Percentiles rank a stretch among this genome's conserved stretches.
Evolutionary conservation across 306 rosid species (phyloP).

Genomic region (Cicer yamashitae): DNA sequence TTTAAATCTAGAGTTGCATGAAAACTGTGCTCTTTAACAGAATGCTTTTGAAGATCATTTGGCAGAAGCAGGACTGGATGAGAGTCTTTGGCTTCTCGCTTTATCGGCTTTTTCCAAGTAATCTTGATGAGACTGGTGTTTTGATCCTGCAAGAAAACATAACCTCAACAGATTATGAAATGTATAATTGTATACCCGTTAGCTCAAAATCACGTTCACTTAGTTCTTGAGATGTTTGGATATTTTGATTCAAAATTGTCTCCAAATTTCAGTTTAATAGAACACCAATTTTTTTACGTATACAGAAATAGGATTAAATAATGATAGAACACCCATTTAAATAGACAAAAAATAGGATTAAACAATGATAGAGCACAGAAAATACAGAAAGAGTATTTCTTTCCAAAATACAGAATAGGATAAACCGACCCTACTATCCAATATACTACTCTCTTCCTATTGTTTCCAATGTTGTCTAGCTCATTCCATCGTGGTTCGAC

Average conservation of each 20-base stretch:
- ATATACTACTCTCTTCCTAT: background rate
- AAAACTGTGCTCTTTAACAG: constrained; percentile 32
- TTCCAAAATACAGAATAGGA: background rate
- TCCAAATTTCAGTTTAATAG: background rate
- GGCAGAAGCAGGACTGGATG: constrained; percentile 71
- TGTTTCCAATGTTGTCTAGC: background rate
- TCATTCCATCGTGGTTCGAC: background rate
- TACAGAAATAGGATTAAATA: background rate
- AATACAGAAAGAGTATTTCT: background rate
- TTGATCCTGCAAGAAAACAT: constrained; percentile 62
- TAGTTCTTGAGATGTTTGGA: background rate
- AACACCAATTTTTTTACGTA: too few relatives aligned
- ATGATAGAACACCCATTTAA: background rate
- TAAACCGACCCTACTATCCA: background rate
- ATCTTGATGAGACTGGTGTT: constrained; percentile 94
- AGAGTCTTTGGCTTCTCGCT: constrained; percentile 92
- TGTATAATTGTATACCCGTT: background rate
- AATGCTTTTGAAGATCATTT: constrained; percentile 57
- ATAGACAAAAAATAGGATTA: background rate
- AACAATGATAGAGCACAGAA: background rate
- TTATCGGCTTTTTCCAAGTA: constrained; percentile 92
- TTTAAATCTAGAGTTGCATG: constrained; percentile 25
- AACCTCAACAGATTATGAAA: constrained; percentile 25
- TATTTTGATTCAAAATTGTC: constrained; percentile 8
- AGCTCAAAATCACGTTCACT: background rate